Evolutionary conservation across 2,329 filamentous ascomycete species (phyloP).

Genomic region (Ophiocordyceps camponoti-floridani): DNA sequence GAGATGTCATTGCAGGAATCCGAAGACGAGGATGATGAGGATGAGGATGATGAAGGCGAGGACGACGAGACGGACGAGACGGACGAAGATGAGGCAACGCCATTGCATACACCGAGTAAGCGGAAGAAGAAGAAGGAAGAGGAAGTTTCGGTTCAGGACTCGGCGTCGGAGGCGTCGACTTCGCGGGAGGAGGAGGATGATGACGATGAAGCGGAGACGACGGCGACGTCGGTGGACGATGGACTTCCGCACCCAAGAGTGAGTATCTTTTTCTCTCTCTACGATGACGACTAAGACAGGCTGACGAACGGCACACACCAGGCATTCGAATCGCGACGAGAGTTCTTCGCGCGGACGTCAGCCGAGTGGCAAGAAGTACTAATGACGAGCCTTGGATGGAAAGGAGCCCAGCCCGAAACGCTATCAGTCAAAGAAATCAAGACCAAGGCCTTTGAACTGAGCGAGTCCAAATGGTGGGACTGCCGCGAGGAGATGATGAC

Average conservation of each 20-base stretch:
- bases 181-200: constrained; percentile 14
- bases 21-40: constrained; percentile 39
- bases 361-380: constrained; percentile 82
- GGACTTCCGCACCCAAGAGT: constrained; percentile 53
- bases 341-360: constrained; percentile 80
- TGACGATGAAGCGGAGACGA: constrained; percentile 29
- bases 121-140: constrained; percentile 38
- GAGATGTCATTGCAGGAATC: constrained; percentile 25
- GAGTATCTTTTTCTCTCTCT: constrained; percentile 8
- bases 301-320: constrained; percentile 15
- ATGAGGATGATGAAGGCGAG: constrained; percentile 34
- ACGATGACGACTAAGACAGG: background rate
- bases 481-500: constrained; percentile 82
- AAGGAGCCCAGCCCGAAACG: constrained; percentile 46
- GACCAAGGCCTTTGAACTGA: constrained; percentile 72
- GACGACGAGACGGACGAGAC: constrained; percentile 33
- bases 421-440: constrained; percentile 81
- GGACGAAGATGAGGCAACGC: constrained; percentile 29
- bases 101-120: constrained; percentile 31
- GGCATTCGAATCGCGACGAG: constrained; percentile 77
- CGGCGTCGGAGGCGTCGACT: constrained; percentile 8
- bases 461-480: constrained; percentile 98
- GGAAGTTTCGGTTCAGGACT: constrained; percentile 20
- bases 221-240: constrained; percentile 44
- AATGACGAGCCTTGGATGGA: constrained; percentile 55